Percentiles rank a stretch among this genome's conserved stretches.
Conservation (phyloP, 2,329 filamentous ascomycete genomes). For the Claviceps spartinae region DNA sequence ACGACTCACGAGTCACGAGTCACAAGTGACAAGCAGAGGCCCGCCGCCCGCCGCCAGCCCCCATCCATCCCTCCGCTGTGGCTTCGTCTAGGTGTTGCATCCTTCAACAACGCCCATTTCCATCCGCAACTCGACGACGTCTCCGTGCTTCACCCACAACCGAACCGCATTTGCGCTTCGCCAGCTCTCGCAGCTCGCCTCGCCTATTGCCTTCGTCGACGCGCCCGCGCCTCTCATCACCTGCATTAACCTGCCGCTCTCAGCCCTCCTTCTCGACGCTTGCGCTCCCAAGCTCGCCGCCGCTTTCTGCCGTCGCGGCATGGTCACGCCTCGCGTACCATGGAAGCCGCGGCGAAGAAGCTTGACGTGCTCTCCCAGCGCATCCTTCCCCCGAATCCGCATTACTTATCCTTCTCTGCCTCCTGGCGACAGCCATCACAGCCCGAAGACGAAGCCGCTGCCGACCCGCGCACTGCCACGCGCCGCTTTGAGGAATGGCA, state of each 20-base stretch:
- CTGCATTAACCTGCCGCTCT: background rate
- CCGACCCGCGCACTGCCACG: constrained; percentile 1
- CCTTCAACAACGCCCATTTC: background rate
- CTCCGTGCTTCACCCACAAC: background rate
- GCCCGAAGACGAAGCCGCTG: constrained; percentile 23
- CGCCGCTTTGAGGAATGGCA: constrained; percentile 35
- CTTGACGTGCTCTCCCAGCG: constrained; percentile 38
- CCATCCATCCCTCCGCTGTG: background rate
- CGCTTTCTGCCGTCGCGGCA: constrained; percentile 17
- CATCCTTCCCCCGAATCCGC: constrained; percentile 37
- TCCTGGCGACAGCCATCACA: constrained; percentile 33
- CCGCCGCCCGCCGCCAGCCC: background rate
- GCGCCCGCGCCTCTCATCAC: background rate
- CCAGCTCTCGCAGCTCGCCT: background rate
- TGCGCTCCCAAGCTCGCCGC: constrained; percentile 1
- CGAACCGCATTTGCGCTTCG: background rate
- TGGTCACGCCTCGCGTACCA: constrained; percentile 29
- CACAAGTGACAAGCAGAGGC: no score
- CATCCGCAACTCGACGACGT: constrained; percentile 1
- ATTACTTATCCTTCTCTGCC: constrained; percentile 37
- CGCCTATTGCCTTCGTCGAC: background rate
- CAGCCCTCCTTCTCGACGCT: background rate
- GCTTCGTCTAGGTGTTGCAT: background rate
- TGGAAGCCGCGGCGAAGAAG: constrained; percentile 46
- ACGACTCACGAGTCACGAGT: no score